Evolutionary conservation across 2,329 filamentous ascomycete species (phyloP), one percentile per base, ranked within the genome.

Genomic region (Alternaria sp.): DNA sequence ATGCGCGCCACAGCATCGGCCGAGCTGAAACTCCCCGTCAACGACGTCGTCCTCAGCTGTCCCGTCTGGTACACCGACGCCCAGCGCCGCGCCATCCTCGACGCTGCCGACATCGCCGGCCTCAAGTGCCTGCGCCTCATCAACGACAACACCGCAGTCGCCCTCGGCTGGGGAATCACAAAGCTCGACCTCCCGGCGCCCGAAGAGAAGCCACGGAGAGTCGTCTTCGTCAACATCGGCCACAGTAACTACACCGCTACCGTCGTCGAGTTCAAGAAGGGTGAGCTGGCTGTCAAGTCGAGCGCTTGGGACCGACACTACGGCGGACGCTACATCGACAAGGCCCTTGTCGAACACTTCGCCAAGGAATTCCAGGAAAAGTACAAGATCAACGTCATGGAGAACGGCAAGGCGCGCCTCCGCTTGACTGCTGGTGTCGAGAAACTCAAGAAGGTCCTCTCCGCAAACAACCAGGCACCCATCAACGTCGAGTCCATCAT

Each of bases 371-470:
- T 98, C 86, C 92, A 95, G 83, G 91, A 92, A 80, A 97, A 96
- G 81, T 96, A 92, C 88, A 97, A 96, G 86, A 91, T 98, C 71
- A 93, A 98, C 78, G 94, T 99, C 82, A 87, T 88, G 80, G 88
- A 87, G 68, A 95, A 98, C 82, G 86, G 89, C 67, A 97, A 97
- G 83, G 95, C 94, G 58, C 87, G 90, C 79, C 88, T 93, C 68
- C 92, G 95, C 78, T 91, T 96, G 70, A 86, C 91, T 40, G 88
- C 92, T 62, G 93, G 91, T 56, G 93, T 93, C 54, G 95, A 99
- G 86, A 97, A 97, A 86, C 83, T 96, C 77, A 99, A 99, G 89
- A 98, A 98, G 88, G 89, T 98, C 55, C 84, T 99, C 56, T 98
- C 94, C 34, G 95, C 95, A 77, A 98, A 98, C 83, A 90, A 93